phyloP scores from a whole-genome alignment of 208 protist genomes.

The Jaenimonas drosophilae region DNA sequence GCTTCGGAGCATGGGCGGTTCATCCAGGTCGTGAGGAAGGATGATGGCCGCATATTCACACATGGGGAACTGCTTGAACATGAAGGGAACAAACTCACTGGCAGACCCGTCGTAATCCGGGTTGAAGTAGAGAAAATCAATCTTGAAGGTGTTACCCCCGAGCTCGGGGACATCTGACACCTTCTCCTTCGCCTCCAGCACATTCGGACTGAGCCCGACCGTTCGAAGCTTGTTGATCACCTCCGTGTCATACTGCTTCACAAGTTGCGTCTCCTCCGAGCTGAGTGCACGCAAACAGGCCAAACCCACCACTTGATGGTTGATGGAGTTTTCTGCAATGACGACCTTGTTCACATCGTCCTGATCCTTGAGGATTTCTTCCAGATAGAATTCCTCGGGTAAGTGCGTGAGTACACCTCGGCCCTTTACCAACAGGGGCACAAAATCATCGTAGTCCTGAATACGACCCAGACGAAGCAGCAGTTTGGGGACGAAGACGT shows the following conservation, averaged over 20 bases:
- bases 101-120: constrained; percentile 47
- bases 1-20: constrained; percentile 59
- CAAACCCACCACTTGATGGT: constrained; percentile 67
- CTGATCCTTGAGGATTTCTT: constrained; percentile 83
- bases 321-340: constrained; percentile 67
- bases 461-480: constrained; percentile 61
- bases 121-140: constrained; percentile 85
- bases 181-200: constrained; percentile 3
- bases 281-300: constrained; percentile 51
- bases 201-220: constrained; percentile 1
- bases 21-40: constrained; percentile 54
- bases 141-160: constrained; percentile 36
- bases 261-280: constrained; percentile 48
- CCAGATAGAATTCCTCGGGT: constrained; percentile 70
- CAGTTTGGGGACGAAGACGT: constrained; percentile 30
- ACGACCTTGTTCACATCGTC: constrained; percentile 63
- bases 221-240: constrained; percentile 45
- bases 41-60: constrained; percentile 61
- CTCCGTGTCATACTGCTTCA: constrained; percentile 68
- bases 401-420: constrained; percentile 65
- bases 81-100: constrained; percentile 43
- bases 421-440: constrained; percentile 56
- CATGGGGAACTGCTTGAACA: constrained; percentile 71
- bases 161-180: background rate
- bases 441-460: constrained; percentile 88